phyloP scores from a whole-genome alignment of 768 basidiomycete species.

The Hortiboletus flavorubellus region DNA sequence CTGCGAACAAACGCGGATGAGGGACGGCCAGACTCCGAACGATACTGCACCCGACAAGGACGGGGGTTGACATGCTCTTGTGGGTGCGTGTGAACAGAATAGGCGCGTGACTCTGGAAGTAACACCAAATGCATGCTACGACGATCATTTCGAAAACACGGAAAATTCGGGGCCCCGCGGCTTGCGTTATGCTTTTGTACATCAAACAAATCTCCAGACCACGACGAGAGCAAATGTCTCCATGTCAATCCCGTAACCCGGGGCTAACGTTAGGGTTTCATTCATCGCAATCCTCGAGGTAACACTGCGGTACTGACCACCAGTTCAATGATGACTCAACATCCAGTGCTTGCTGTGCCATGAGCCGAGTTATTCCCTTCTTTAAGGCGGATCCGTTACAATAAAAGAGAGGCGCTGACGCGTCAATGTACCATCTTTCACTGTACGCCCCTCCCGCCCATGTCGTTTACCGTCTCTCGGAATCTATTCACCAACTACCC shows the following conservation, averaged over 20 bases:
- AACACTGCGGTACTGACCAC: background rate
- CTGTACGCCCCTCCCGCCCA: conserved; percentile 5
- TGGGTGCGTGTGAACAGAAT: no score
- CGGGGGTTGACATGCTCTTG: conserved; percentile 66
- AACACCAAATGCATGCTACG: no score
- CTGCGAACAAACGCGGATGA: conserved; percentile 39
- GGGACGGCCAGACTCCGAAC: background rate
- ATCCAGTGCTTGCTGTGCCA: conserved; percentile 14
- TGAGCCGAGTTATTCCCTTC: background rate
- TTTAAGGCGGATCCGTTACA: background rate
- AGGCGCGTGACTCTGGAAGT: conserved; percentile 2
- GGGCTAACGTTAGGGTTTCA: background rate
- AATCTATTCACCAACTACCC: conserved; percentile 30
- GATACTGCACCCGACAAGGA: conserved; percentile 70
- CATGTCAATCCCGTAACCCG: conserved; percentile 7
- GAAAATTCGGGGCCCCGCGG: background rate
- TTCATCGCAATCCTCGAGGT: background rate
- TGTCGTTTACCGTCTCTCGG: conserved; percentile 30
- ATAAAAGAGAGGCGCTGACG: conserved; percentile 4
- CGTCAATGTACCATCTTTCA: background rate
- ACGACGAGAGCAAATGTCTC: background rate
- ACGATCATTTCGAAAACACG: no score
- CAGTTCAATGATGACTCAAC: background rate
- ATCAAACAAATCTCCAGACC: background rate
- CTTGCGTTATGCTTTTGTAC: background rate